Conservation (phyloP, 306 rosid genomes). For the Biancaea sappan region DNA sequence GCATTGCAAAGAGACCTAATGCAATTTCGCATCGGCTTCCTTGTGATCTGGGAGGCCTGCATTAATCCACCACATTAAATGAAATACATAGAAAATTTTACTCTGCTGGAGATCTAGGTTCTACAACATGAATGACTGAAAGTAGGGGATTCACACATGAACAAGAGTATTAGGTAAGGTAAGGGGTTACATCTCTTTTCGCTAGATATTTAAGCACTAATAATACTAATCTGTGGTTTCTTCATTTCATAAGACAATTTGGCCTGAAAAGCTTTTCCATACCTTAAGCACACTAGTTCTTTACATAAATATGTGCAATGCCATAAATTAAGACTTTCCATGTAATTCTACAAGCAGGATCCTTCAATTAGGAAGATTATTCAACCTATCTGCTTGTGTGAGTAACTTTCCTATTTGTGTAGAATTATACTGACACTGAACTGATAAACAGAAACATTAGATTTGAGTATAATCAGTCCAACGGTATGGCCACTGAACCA, state of each 20-base stretch:
- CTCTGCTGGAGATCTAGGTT: conserved; percentile 11
- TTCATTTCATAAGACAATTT: neutral
- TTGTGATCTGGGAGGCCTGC: conserved; percentile 75
- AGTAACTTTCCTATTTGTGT: neutral
- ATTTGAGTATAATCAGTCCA: conserved; percentile 1
- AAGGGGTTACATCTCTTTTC: neutral
- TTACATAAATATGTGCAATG: neutral
- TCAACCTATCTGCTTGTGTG: neutral
- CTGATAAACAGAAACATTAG: neutral
- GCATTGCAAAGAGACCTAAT: conserved; percentile 86
- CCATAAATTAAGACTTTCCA: neutral
- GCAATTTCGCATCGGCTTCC: conserved; percentile 58
- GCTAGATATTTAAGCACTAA: neutral
- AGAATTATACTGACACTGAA: neutral
- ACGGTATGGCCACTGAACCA: neutral
- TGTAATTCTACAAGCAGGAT: neutral
- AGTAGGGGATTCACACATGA: neutral
- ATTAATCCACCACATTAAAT: conserved; percentile 30
- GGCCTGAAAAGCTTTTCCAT: neutral
- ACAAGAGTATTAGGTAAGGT: neutral
- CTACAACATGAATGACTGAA: neutral
- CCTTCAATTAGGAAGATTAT: neutral
- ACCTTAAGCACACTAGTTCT: neutral
- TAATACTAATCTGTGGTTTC: too few relatives aligned
- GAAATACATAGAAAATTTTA: conserved; percentile 18